Evolutionary conservation across 371 early-diverging fungal species (phyloP).

Genomic region (Actinomortierella ambigua): DNA sequence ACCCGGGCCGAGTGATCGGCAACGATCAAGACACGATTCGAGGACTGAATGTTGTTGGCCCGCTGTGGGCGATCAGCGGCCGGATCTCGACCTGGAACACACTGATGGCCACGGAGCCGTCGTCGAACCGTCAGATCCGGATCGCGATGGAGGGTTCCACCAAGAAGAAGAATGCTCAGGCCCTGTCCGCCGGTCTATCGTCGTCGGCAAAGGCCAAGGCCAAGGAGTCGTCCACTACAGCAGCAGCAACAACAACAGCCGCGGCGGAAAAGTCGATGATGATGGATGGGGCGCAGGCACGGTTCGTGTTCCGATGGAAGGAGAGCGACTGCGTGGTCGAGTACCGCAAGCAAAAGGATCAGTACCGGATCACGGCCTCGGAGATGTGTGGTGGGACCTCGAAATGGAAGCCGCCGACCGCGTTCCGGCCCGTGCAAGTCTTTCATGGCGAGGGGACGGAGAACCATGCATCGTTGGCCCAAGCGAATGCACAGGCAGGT

Average conservation of each 20-base stretch:
- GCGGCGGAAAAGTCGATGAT: neutral
- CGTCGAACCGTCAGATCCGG: slow-evolving; percentile 24
- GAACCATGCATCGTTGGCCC: slow-evolving; percentile 4
- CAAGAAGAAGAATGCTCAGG: slow-evolving; percentile 37
- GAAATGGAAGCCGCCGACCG: slow-evolving; percentile 22
- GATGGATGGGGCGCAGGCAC: slow-evolving; percentile 15
- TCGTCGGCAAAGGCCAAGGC: too few species aligned
- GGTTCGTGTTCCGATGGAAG: slow-evolving; percentile 44
- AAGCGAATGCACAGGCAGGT: slow-evolving; percentile 2
- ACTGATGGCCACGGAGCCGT: slow-evolving; percentile 21
- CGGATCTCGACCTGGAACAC: slow-evolving; percentile 35
- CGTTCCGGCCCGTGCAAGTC: slow-evolving; percentile 9
- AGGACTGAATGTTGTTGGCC: slow-evolving; percentile 1
- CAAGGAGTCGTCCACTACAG: too few species aligned
- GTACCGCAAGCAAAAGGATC: slow-evolving; percentile 40
- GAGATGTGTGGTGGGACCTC: slow-evolving; percentile 45
- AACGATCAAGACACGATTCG: slow-evolving; percentile 35
- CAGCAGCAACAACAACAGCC: neutral
- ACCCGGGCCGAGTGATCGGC: slow-evolving; percentile 40
- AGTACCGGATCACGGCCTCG: slow-evolving; percentile 28
- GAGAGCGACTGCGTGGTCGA: slow-evolving; percentile 33
- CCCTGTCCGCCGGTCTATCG: too few species aligned
- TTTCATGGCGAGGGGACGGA: slow-evolving; percentile 34
- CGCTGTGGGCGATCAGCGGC: slow-evolving; percentile 26
- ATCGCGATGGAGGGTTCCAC: slow-evolving; percentile 21